phyloP scores from a whole-genome alignment of 805 yeast genomes.

The Metschnikowia bowlesiae region DNA sequence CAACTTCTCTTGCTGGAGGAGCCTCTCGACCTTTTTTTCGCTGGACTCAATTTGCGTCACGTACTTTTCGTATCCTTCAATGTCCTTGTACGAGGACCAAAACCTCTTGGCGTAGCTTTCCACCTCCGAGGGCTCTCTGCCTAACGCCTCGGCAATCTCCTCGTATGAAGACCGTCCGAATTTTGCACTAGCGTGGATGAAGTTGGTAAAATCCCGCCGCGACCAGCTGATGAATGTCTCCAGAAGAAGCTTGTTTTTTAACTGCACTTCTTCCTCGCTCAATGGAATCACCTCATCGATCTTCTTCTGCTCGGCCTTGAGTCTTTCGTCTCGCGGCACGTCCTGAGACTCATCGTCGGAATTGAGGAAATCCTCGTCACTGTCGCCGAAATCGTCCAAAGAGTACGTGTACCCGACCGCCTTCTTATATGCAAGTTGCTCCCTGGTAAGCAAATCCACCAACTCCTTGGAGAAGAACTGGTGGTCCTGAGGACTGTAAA shows the following conservation, averaged over 20 bases:
- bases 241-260: slow-evolving; percentile 49
- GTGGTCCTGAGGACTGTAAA: slow-evolving; percentile 61
- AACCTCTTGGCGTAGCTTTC: slow-evolving; percentile 54
- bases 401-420: slow-evolving; percentile 56
- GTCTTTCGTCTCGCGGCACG: slow-evolving; percentile 31
- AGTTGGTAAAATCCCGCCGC: slow-evolving; percentile 68
- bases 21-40: slow-evolving; percentile 59
- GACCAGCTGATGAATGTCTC: slow-evolving; percentile 67
- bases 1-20: slow-evolving; percentile 51
- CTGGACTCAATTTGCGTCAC: slow-evolving; percentile 68
- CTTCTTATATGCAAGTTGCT: slow-evolving; percentile 59
- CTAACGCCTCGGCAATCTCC: slow-evolving; percentile 51
- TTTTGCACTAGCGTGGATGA: slow-evolving; percentile 64
- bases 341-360: slow-evolving; percentile 41
- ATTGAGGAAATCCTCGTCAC: slow-evolving; percentile 43
- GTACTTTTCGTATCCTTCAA: slow-evolving; percentile 71
- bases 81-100: slow-evolving; percentile 56
- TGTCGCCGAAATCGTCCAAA: slow-evolving; percentile 55
- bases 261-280: slow-evolving; percentile 55
- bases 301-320: slow-evolving; percentile 47
- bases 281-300: slow-evolving; percentile 56
- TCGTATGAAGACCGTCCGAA: slow-evolving; percentile 53
- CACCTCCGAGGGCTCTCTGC: slow-evolving; percentile 58
- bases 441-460: slow-evolving; percentile 52
- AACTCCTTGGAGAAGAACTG: slow-evolving; percentile 64